Base-by-base conservation (phyloP, 257 asterid genomes). In the Gentiana macrophylla region DNA sequence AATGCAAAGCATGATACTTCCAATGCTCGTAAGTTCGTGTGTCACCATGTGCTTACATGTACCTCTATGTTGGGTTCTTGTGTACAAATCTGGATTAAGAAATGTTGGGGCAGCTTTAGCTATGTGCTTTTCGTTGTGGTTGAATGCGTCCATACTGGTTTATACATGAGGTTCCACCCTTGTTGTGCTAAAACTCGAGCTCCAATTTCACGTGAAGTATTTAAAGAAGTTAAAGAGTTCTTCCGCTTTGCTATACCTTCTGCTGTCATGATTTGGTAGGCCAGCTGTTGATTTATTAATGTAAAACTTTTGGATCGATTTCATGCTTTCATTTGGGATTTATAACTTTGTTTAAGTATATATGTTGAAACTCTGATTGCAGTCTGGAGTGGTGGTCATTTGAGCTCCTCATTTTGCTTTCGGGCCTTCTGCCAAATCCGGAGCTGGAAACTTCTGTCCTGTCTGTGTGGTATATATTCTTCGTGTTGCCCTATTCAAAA, bases 351-450 rank as follows among this genome's bases (percentile, higher is more conserved):
- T 56, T 41, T 2, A 4, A 24, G 4, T 8, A 44, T 46, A 4
- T 24, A 11, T 1, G 11, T 56, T 43, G 12, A 57, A 37, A 51
- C 15, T 49, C 9, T 49, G 10, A 1, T 56, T 64, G 72, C 63
- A 89, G 97, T 56, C 81, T 86, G 2, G 84, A 83, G 54, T 83
- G 90, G 94, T 89, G 94, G 97, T 83, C 95, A 36, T 89, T 70
- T 72, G 95, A 89, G 80, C 74, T 86, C 45, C 72, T 89, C 8
- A 65, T 86, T 62, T 81, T 86, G 77, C 82, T 86, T 15, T 83
- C 95, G 0, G 95, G 97, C 52, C 70, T 86, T 38, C 67, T 86
- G 43, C 94, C 94, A 33, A 86, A 90, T 66, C 97, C 97, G 3
- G 83, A 82, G 79, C 96, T 90, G 56, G 97, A 89, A 71, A 67